These are phyloP conservation scores for Apiospora kogelbergensis DNA, from an alignment of 2,329 filamentous ascomycete species.

Conservation along the genomic window DNA sequence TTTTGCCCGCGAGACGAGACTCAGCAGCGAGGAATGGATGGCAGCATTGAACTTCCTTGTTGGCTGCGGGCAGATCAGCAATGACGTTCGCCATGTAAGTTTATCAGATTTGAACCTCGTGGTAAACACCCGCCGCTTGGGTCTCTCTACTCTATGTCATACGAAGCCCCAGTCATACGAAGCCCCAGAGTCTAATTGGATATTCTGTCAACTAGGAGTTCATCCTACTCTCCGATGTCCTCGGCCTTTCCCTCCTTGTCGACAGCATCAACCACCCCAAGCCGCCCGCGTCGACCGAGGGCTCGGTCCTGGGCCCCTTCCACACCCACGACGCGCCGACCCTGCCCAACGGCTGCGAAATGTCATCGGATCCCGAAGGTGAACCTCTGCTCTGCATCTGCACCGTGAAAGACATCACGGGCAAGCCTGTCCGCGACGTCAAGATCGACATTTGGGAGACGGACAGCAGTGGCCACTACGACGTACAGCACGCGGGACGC, in stretches of 20 bases:
- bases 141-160: neutral
- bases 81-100: slow-evolving; percentile 68
- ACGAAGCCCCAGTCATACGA: neutral
- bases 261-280: slow-evolving; percentile 85
- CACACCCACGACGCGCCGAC: slow-evolving; percentile 74
- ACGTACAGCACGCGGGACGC: slow-evolving; percentile 71
- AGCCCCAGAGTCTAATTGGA: neutral
- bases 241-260: slow-evolving; percentile 77
- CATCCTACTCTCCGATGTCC: slow-evolving; percentile 77
- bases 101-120: too few species aligned
- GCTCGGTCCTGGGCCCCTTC: slow-evolving; percentile 79
- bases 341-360: slow-evolving; percentile 55
- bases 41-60: slow-evolving; percentile 70
- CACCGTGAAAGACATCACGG: slow-evolving; percentile 64
- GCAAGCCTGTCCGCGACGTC: slow-evolving; percentile 62
- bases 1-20: slow-evolving; percentile 75
- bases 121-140: too few species aligned
- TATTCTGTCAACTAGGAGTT: slow-evolving; percentile 56
- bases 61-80: slow-evolving; percentile 70
- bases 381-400: slow-evolving; percentile 73
- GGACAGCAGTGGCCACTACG: slow-evolving; percentile 77
- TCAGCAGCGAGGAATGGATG: slow-evolving; percentile 80
- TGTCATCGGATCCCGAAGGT: slow-evolving; percentile 69
- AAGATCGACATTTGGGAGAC: slow-evolving; percentile 87
- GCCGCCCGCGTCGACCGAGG: slow-evolving; percentile 67